Evolutionary conservation across 129 eudicot species (phyloP).

Genomic region (Ambrosia artemisiifolia): DNA sequence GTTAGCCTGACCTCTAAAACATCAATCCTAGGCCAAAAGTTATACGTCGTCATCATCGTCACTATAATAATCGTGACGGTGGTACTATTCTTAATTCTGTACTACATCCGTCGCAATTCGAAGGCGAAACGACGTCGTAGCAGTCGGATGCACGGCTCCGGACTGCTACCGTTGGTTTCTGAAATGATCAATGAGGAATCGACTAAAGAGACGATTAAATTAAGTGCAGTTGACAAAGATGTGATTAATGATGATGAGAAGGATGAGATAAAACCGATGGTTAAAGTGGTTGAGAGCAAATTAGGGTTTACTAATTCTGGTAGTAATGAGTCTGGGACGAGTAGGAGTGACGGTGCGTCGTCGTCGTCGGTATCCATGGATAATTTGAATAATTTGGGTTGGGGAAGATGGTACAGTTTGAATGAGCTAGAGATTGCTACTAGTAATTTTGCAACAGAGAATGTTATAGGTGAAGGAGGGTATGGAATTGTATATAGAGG

Average conservation of each 20-base stretch:
- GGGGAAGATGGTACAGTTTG: slow-evolving; percentile 82
- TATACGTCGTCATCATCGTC: slow-evolving; percentile 50
- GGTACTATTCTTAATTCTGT: slow-evolving; percentile 31
- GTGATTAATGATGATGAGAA: slow-evolving; percentile 16
- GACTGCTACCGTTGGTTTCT: slow-evolving; percentile 50
- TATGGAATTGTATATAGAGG: slow-evolving; percentile 81
- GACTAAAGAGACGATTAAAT: slow-evolving; percentile 4
- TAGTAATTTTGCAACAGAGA: slow-evolving; percentile 45
- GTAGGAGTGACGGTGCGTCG: slow-evolving; percentile 43
- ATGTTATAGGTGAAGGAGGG: slow-evolving; percentile 92
- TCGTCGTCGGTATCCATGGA: slow-evolving; percentile 49
- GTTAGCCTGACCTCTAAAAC: slow-evolving; percentile 40
- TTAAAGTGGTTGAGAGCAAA: slow-evolving; percentile 38
- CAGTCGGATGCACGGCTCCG: slow-evolving; percentile 44
- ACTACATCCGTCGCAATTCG: slow-evolving; percentile 38
- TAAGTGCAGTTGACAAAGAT: slow-evolving; percentile 24
- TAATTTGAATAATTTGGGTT: slow-evolving; percentile 47
- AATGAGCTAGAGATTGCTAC: slow-evolving; percentile 67
- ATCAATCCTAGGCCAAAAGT: slow-evolving; percentile 50
- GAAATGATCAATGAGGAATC: slow-evolving; percentile 27
- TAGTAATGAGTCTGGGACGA: slow-evolving; percentile 57
- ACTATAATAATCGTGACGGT: slow-evolving; percentile 35
- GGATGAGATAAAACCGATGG: slow-evolving; percentile 23
- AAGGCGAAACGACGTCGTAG: slow-evolving; percentile 44
- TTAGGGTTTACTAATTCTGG: slow-evolving; percentile 50